Base-by-base conservation (phyloP, 495 filamentous ascomycete species). In the Tuber borchii region DNA sequence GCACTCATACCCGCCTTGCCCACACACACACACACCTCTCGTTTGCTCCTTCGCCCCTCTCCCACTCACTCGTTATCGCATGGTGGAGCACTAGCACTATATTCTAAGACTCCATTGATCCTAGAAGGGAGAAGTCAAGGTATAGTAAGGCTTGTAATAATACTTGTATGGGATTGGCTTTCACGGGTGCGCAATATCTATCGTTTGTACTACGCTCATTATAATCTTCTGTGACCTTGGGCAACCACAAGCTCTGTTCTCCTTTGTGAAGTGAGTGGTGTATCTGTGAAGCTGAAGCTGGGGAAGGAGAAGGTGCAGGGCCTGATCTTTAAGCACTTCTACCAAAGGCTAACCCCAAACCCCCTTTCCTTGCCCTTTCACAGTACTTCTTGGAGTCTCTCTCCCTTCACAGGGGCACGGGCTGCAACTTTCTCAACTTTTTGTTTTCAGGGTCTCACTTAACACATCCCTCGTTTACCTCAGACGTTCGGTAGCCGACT, bases 381-480 rank as follows among this genome's bases (percentile, higher is more conserved):
- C 56, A 17, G 56, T 65, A 65, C 56, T 65, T 16, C 26, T 65
- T 34, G 26, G 56, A 34, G 56, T 65, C 56, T 34, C 26, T 65
- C 56, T 56, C 46, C 26, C 56, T 65, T 17, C 56, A 65, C 56
- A 65, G 4, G 56, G 56, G 56, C 56, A 65, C 56, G 56, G 56
- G 56, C 56, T 65, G 56, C 26, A 65, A 34, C 56, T 65, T 34
- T 65, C 56, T 65, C 56, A 65, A 65, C 56, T 19, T 65, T 34
- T 65, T 34, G 56, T 65, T 65, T 75, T 72, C 72, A 79, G 76
- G 77, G 76, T 79, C 73, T 79, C 73, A 79, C 70, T 26, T 34
- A 65, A 31, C 56, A 65, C 56, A 31, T 65, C 56, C 56, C 56
- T 65, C 56, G 26, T 65, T 65, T 65, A 17, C 56, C 56, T 34